Percentiles rank a stretch among this genome's conserved stretches.
Conservation (phyloP, 2,329 filamentous ascomycete species). For the Colletotrichum filicis region DNA sequence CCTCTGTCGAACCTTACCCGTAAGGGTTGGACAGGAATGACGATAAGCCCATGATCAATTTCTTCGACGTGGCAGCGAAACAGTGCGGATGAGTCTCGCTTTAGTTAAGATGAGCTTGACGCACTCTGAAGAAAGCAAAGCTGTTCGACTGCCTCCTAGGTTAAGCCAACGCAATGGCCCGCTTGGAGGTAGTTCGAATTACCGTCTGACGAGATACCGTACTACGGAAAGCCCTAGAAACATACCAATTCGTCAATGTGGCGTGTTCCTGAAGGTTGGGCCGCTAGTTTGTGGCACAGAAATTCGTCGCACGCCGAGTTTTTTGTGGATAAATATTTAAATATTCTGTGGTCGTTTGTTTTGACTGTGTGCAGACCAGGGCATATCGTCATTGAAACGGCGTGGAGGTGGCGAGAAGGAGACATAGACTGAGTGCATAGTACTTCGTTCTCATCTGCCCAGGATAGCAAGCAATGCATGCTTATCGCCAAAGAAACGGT, state of each 20-base stretch:
- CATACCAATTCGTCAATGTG: background rate
- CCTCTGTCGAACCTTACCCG: background rate
- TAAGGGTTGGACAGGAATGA: background rate
- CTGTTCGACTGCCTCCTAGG: background rate
- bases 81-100: background rate
- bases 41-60: background rate
- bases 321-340: background rate
- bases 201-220: background rate
- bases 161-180: background rate
- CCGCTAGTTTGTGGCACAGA: background rate
- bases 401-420: background rate
- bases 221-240: background rate
- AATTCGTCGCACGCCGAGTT: background rate
- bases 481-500: background rate
- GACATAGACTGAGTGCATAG: too few relatives aligned
- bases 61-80: background rate
- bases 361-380: background rate
- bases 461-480: background rate
- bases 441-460: background rate
- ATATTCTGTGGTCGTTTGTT: background rate
- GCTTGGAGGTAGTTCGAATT: background rate
- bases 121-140: background rate
- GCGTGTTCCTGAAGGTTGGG: background rate
- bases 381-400: background rate
- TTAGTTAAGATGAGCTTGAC: background rate